Conservation (phyloP, 176 grass and related monocot genomes). For the Avena insularis region DNA sequence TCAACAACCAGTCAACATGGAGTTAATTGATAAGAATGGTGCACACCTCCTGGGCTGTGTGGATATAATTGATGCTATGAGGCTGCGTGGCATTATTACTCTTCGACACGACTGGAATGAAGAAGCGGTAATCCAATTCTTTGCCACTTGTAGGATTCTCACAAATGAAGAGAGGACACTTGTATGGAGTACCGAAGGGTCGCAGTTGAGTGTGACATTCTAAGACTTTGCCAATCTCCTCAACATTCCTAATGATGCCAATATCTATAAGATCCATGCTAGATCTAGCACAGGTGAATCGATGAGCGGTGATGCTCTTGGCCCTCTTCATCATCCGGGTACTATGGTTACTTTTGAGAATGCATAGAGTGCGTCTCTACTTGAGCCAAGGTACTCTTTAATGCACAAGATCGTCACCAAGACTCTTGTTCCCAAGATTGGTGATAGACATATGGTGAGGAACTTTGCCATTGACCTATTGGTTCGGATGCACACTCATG, state of each 20-base stretch:
- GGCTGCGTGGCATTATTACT: neutral
- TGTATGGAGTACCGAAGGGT: neutral
- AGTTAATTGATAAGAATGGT: no score
- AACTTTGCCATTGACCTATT: neutral
- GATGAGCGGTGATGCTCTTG: neutral
- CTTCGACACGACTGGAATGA: neutral
- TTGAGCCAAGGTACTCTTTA: no score
- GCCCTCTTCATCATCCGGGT: neutral
- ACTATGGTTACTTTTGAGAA: no score
- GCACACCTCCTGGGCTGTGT: neutral
- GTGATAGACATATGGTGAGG: neutral
- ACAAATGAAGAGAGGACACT: neutral
- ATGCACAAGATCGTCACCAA: neutral
- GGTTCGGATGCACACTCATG: neutral
- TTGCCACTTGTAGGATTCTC: neutral
- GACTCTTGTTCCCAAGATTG: neutral
- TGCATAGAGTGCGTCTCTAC: no score
- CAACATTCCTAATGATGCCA: neutral
- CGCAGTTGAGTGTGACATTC: neutral
- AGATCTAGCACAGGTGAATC: neutral
- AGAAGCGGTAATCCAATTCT: neutral
- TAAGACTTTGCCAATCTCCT: neutral
- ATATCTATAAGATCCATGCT: no score
- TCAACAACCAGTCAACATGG: no score
- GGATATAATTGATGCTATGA: neutral